Evolutionary conservation across 306 rosid genomes (phyloP).

Genomic region (Bauhinia variegata): DNA sequence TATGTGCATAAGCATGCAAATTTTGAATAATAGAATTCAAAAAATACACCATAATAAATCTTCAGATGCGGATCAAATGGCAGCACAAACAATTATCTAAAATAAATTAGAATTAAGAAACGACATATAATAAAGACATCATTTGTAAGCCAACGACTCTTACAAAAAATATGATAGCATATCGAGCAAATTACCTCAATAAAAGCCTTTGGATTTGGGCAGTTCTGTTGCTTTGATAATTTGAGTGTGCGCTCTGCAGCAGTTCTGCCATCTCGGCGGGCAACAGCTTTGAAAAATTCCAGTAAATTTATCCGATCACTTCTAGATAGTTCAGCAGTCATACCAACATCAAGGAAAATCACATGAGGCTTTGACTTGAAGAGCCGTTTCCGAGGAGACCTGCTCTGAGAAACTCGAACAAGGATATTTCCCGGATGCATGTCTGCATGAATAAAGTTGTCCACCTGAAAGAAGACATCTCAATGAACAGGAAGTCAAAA

Average conservation of each 20-base stretch:
- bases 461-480: constrained; percentile 79
- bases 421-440: constrained; percentile 99
- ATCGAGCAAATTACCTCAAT: constrained; percentile 61
- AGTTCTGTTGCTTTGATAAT: constrained; percentile 84
- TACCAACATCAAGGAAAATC: constrained; percentile 97
- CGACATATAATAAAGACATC: neutral
- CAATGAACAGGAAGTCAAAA: constrained; percentile 43
- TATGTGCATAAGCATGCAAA: too few species aligned
- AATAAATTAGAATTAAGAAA: neutral
- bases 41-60: neutral
- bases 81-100: neutral
- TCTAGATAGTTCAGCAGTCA: constrained; percentile 97
- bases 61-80: neutral
- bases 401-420: constrained; percentile 73
- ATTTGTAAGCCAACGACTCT: neutral
- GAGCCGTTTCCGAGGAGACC: constrained; percentile 65
- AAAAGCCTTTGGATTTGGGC: constrained; percentile 95
- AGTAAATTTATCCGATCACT: constrained; percentile 84
- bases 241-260: constrained; percentile 84
- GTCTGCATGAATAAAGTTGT: constrained; percentile 99
- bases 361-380: constrained; percentile 98
- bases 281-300: constrained; percentile 95
- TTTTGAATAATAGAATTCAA: too few species aligned
- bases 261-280: constrained; percentile 90
- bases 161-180: neutral